phyloP scores from a whole-genome alignment of 2,329 filamentous ascomycete genomes.

The Daldinia eschscholtzii region DNA sequence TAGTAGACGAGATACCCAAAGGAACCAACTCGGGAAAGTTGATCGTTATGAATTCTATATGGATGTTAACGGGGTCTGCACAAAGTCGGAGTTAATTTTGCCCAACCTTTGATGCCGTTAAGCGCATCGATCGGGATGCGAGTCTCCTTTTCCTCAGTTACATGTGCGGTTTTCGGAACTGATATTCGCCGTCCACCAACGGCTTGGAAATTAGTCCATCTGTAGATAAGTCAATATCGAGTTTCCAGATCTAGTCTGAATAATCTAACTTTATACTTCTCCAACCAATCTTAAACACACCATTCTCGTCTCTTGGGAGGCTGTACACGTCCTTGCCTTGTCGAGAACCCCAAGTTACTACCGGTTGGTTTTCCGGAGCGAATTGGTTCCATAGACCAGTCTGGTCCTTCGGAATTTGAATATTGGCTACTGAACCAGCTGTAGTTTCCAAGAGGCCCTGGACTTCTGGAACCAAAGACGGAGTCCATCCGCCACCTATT shows the following conservation, averaged over 20 bases:
- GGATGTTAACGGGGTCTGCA: neutral
- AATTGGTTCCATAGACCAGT: conserved; percentile 57
- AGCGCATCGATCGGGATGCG: conserved; percentile 44
- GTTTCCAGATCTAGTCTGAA: neutral
- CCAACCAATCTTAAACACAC: conserved; percentile 64
- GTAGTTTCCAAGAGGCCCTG: conserved; percentile 62
- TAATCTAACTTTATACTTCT: conserved; percentile 63
- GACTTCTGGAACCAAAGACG: conserved; percentile 56
- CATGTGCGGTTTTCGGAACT: conserved; percentile 44
- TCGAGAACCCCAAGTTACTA: conserved; percentile 57
- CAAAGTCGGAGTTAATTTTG: neutral
- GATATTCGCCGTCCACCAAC: conserved; percentile 43
- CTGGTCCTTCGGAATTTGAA: conserved; percentile 57
- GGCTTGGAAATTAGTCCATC: conserved; percentile 46
- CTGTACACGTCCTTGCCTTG: conserved; percentile 61
- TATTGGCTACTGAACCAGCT: conserved; percentile 59
- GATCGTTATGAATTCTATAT: conserved; percentile 45
- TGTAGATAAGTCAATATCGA: conserved; percentile 15
- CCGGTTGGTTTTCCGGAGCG: conserved; percentile 59
- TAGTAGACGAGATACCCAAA: conserved; percentile 55
- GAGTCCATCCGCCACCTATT: conserved; percentile 59
- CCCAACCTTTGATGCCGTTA: conserved; percentile 47
- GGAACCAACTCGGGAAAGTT: conserved; percentile 58
- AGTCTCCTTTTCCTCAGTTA: conserved; percentile 40
- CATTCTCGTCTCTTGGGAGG: conserved; percentile 59